A percentile compares a stretch with the other conserved stretches of the same genome.
Conservation (phyloP, 2,329 filamentous ascomycete genomes). For the Sclerotinia borealis region DNA sequence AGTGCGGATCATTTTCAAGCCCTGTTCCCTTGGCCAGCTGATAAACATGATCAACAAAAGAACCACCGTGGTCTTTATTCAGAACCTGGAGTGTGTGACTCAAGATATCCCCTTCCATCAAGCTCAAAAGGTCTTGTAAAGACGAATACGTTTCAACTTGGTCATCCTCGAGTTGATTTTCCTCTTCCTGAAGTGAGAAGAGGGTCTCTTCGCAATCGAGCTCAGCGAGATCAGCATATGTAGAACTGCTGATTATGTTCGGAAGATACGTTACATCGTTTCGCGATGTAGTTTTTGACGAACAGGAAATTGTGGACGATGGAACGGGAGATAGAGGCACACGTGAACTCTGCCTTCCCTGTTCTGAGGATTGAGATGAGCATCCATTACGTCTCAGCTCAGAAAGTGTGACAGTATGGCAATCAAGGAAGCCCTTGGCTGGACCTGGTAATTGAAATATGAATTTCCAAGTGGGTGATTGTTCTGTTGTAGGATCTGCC, state of each 20-base stretch:
- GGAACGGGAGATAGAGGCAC: not conserved
- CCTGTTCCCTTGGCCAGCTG: not conserved
- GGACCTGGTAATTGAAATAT: constrained; percentile 13
- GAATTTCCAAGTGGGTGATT: constrained; percentile 13
- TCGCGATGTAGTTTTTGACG: not conserved
- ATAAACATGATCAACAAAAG: constrained; percentile 11
- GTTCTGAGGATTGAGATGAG: not conserved
- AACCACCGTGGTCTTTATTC: not conserved
- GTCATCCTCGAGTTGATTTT: not conserved
- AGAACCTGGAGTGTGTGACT: constrained; percentile 3
- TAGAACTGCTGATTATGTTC: constrained; percentile 14
- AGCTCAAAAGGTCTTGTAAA: constrained; percentile 11
- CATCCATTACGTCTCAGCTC: not conserved
- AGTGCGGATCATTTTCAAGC: constrained; percentile 5
- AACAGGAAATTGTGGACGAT: not conserved
- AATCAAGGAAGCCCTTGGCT: not conserved
- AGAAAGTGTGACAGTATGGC: not conserved
- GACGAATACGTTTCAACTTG: not conserved
- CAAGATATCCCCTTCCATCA: constrained; percentile 2
- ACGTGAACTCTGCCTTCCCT: not conserved
- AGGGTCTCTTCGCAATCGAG: constrained; percentile 9
- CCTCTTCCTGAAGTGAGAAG: constrained; percentile 12
- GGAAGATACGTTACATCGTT: not conserved
- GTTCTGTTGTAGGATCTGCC: not conserved
- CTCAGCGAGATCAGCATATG: constrained; percentile 10